Evolutionary conservation across 2,329 filamentous ascomycete genomes (phyloP).

Genomic region (Stagonosporopsis chrysanthemi): DNA sequence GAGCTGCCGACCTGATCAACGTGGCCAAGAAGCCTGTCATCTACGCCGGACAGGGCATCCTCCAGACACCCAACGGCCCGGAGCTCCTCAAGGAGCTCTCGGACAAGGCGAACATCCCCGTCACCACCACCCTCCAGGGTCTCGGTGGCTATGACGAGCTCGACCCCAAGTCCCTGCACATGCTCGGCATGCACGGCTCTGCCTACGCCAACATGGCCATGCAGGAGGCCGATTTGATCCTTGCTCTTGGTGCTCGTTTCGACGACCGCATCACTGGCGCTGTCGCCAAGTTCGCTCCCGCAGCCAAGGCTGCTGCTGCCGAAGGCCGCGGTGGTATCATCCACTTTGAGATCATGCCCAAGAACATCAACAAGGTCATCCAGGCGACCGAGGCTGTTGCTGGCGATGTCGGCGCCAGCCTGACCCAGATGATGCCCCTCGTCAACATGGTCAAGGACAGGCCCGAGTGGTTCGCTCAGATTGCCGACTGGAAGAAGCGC

Average conservation of each 20-base stretch:
- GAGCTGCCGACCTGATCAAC: conserved; percentile 84
- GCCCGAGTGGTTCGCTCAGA: conserved; percentile 87
- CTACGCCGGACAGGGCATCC: conserved; percentile 90
- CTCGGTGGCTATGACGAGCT: conserved; percentile 92
- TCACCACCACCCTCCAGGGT: conserved; percentile 94
- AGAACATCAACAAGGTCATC: conserved; percentile 99
- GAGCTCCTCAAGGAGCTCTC: conserved; percentile 83
- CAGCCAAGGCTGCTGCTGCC: conserved; percentile 81
- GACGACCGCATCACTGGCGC: conserved; percentile 92
- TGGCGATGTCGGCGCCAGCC: conserved; percentile 85
- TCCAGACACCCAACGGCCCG: conserved; percentile 80
- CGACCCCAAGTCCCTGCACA: conserved; percentile 92
- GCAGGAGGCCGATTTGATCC: conserved; percentile 94
- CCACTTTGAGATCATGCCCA: conserved; percentile 98
- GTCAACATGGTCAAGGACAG: conserved; percentile 72
- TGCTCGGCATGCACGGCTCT: conserved; percentile 98
- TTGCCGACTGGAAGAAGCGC: conserved; percentile 86
- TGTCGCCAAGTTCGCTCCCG: conserved; percentile 86
- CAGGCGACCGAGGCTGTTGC: conserved; percentile 95
- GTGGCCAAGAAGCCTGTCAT: conserved; percentile 92
- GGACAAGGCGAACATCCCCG: conserved; percentile 89
- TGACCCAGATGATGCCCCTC: conserved; percentile 76
- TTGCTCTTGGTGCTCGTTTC: conserved; percentile 91
- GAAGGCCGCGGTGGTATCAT: conserved; percentile 92
- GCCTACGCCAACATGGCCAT: conserved; percentile 98